Conservation (phyloP, 2,329 filamentous ascomycete genomes). For the Ophiostoma himal-ulmi region DNA sequence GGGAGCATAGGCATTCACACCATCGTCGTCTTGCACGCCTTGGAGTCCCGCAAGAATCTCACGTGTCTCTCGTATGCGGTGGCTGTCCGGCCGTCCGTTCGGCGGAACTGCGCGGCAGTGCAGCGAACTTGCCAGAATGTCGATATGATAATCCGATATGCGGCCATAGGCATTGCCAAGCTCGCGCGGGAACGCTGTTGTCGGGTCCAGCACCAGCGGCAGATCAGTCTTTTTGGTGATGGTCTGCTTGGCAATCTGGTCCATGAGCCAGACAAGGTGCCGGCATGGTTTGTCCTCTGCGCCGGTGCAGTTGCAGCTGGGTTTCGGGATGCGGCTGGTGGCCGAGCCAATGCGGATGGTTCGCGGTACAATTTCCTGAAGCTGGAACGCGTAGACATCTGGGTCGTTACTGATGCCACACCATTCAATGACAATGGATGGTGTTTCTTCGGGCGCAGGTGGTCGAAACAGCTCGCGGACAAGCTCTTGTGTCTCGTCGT, state of each 20-base stretch:
- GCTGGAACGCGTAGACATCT: constrained; percentile 49
- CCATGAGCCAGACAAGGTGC: constrained; percentile 51
- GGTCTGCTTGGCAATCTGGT: constrained; percentile 46
- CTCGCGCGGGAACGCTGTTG: constrained; percentile 30
- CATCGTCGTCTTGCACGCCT: constrained; percentile 34
- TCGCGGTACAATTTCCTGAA: constrained; percentile 49
- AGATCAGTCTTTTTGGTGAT: constrained; percentile 29
- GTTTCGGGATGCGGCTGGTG: constrained; percentile 36
- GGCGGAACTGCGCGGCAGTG: constrained; percentile 42
- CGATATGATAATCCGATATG: constrained; percentile 48
- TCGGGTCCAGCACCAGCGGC: constrained; percentile 32
- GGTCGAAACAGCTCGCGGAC: constrained; percentile 42
- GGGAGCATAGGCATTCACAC: constrained; percentile 40
- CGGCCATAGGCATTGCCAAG: constrained; percentile 34
- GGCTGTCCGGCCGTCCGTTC: constrained; percentile 30
- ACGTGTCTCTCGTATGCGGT: constrained; percentile 44
- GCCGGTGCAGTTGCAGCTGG: constrained; percentile 43
- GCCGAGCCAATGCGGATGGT: constrained; percentile 45
- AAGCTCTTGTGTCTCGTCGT: constrained; percentile 27
- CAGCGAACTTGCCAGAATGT: constrained; percentile 47
- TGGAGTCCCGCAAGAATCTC: constrained; percentile 48
- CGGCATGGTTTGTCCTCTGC: constrained; percentile 38
- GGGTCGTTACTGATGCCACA: constrained; percentile 39
- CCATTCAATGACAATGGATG: constrained; percentile 45
- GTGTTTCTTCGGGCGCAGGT: constrained; percentile 35